A percentile compares a stretch with the other conserved stretches of the same genome.
Conservation (phyloP, 257 asterid genomes). For the Avicennia marina region DNA sequence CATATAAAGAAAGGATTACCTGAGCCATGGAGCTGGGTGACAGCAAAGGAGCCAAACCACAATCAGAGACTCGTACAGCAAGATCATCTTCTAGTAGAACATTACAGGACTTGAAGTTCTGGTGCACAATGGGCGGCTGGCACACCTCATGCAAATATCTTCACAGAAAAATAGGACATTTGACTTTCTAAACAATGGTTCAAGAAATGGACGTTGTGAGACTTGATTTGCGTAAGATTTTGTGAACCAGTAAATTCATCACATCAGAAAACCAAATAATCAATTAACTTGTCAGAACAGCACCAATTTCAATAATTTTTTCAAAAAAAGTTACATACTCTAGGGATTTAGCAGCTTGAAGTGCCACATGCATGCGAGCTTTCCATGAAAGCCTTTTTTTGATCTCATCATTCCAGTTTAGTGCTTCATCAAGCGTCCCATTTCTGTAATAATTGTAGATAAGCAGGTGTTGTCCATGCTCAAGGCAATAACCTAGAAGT, state of each 20-base stretch:
- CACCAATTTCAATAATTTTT: not conserved
- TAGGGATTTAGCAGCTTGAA: constrained; percentile 95
- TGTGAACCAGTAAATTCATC: not conserved
- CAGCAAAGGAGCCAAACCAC: constrained; percentile 86
- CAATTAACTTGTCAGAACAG: too few relatives aligned
- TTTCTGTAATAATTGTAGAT: constrained; percentile 67
- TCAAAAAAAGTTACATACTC: constrained; percentile 80
- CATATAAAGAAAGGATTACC: constrained; percentile 37
- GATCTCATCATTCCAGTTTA: constrained; percentile 71
- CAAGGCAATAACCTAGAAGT: constrained; percentile 87
- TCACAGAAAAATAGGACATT: constrained; percentile 21
- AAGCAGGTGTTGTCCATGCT: constrained; percentile 85
- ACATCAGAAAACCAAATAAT: too few relatives aligned
- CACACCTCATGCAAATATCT: constrained; percentile 94
- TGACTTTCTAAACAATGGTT: not conserved
- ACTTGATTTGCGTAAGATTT: too few relatives aligned
- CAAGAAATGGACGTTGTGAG: too few relatives aligned
- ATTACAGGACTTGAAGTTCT: constrained; percentile 87
- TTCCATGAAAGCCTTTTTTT: constrained; percentile 82
- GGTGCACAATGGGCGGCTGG: constrained; percentile 85
- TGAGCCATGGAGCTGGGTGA: constrained; percentile 74
- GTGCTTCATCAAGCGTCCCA: constrained; percentile 83
- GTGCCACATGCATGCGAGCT: constrained; percentile 83
- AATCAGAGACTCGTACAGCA: constrained; percentile 76
- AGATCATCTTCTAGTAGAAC: constrained; percentile 93